These are phyloP conservation scores for Trametes cingulata DNA, from an alignment of 768 basidiomycete genomes.

Conservation along the genomic window DNA sequence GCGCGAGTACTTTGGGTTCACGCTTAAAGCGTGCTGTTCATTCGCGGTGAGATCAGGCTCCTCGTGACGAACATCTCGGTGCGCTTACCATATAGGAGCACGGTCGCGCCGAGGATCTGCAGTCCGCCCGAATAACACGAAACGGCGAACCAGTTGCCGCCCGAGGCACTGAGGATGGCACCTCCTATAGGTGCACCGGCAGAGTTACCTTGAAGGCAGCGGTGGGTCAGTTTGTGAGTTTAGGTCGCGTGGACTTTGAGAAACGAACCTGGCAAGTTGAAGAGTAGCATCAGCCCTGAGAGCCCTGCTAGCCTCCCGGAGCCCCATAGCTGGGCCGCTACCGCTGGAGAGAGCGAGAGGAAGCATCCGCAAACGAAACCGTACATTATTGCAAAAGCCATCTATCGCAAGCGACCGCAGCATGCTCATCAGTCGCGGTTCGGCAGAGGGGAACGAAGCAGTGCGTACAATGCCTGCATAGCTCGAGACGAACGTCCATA, in stretches of 20 bases:
- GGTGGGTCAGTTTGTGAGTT: no score
- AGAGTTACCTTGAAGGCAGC: conserved; percentile 20
- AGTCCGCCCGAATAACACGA: conserved; percentile 26
- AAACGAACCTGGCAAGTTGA: conserved; percentile 26
- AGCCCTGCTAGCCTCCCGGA: conserved; percentile 24
- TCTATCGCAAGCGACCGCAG: conserved; percentile 18
- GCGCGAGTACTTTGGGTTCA: conserved; percentile 18
- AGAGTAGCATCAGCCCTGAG: conserved; percentile 24
- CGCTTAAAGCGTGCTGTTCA: conserved; percentile 24
- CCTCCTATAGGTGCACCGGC: conserved; percentile 25
- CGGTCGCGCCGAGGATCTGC: conserved; percentile 22
- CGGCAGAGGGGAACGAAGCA: background rate
- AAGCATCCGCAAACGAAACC: conserved; percentile 41
- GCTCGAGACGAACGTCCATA: conserved; percentile 40
- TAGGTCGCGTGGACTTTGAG: no score
- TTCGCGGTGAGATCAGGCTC: background rate
- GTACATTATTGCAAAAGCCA: conserved; percentile 37
- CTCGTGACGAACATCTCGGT: background rate
- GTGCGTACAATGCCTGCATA: conserved; percentile 31
- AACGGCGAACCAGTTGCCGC: conserved; percentile 25
- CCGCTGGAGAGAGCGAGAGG: conserved; percentile 37
- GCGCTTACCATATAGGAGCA: conserved; percentile 25
- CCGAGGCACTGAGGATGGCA: conserved; percentile 23
- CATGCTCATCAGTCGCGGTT: no score
- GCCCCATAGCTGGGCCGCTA: conserved; percentile 27